Percentiles rank a stretch among this genome's conserved stretches.
These are phyloP conservation scores for Trametes maxima DNA, from an alignment of 768 basidiomycete genomes.

Conservation along the genomic window DNA sequence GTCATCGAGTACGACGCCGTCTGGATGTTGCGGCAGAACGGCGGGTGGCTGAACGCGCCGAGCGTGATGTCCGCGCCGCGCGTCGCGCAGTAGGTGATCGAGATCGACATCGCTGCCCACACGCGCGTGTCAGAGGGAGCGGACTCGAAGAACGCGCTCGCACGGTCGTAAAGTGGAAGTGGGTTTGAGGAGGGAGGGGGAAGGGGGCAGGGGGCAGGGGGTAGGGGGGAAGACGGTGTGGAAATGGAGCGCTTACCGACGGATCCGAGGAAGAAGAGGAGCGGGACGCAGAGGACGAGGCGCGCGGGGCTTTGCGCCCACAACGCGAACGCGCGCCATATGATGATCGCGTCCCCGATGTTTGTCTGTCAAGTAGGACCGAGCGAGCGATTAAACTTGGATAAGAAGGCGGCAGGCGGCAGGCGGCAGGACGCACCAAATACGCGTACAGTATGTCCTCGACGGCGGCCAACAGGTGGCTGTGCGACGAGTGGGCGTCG, in stretches of 20 bases:
- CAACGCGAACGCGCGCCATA: conserved; percentile 27
- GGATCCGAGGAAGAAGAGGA: conserved; percentile 21
- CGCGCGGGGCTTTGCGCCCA: conserved; percentile 18
- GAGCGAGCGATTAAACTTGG: too few species aligned
- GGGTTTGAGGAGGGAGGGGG: neutral
- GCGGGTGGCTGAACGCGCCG: conserved; percentile 21
- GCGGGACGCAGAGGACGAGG: conserved; percentile 19
- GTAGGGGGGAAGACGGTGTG: too few species aligned
- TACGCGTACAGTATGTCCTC: conserved; percentile 25
- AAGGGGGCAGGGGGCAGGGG: neutral
- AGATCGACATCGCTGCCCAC: conserved; percentile 20
- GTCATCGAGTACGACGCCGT: conserved; percentile 25
- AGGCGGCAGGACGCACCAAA: conserved; percentile 23
- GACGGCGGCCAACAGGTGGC: conserved; percentile 12
- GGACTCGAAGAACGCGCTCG: neutral
- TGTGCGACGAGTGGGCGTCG: neutral
- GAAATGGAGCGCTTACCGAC: conserved; percentile 13
- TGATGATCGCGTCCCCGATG: conserved; percentile 28
- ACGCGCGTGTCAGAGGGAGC: too few species aligned
- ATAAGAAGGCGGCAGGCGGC: too few species aligned
- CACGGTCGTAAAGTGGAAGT: too few species aligned
- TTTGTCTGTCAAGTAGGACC: conserved; percentile 15
- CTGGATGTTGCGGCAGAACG: conserved; percentile 29
- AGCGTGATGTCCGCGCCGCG: conserved; percentile 21
- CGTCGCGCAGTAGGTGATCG: conserved; percentile 27